Percentiles rank a stretch among this genome's conserved stretches.
Conservation (phyloP, 495 filamentous ascomycete genomes). For the Penicillium odoratum region DNA sequence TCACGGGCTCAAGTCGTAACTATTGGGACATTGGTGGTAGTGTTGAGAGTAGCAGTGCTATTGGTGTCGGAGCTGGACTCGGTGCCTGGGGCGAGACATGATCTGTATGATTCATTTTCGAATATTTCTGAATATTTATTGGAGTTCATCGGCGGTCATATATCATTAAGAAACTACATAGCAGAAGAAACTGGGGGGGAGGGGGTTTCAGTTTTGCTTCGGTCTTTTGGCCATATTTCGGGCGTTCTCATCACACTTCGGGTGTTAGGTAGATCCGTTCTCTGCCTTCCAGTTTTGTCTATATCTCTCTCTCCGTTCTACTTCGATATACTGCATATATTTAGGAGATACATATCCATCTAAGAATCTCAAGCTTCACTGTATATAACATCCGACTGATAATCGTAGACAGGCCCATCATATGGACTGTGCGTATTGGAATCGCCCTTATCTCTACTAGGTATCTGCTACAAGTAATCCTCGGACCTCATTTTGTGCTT, state of each 20-base stretch:
- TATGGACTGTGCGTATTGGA: too few species aligned
- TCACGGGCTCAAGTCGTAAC: conserved; percentile 63
- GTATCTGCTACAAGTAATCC: too few species aligned
- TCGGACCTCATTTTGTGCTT: too few species aligned
- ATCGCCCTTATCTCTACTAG: too few species aligned
- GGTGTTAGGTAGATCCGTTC: background rate
- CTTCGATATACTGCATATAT: background rate
- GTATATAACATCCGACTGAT: too few species aligned
- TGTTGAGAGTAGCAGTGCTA: conserved; percentile 69
- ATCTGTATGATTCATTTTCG: conserved; percentile 1
- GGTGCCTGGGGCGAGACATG: conserved; percentile 75
- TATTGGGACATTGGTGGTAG: conserved; percentile 89
- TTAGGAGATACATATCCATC: background rate
- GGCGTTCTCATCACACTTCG: background rate
- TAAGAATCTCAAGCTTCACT: background rate
- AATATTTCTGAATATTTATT: background rate
- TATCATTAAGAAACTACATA: background rate
- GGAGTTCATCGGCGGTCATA: background rate
- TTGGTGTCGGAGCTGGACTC: conserved; percentile 61
- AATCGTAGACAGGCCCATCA: too few species aligned
- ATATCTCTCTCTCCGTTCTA: background rate
- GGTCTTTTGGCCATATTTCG: background rate
- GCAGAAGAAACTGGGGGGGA: background rate
- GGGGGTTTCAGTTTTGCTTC: background rate
- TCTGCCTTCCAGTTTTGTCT: background rate